phyloP scores from a whole-genome alignment of 768 basidiomycete species.

The Lanmaoa rubissima region DNA sequence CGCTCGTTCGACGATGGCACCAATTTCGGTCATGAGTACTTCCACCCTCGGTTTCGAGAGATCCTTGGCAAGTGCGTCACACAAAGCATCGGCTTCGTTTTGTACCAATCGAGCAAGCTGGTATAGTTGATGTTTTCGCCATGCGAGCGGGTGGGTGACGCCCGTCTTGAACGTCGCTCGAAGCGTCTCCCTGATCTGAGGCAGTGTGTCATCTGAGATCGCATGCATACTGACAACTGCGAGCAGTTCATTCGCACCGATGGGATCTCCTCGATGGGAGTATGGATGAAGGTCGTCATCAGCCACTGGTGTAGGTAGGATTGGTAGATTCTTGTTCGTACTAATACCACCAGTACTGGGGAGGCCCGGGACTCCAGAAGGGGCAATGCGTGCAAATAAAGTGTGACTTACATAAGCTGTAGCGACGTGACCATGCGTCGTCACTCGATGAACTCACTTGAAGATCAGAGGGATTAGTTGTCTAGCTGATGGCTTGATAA shows the following conservation, averaged over 20 bases:
- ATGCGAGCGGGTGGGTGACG: conserved; percentile 49
- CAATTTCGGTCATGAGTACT: conserved; percentile 44
- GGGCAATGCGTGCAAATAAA: too few species aligned
- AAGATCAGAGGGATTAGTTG: too few species aligned
- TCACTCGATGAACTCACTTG: too few species aligned
- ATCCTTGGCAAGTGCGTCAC: conserved; percentile 44
- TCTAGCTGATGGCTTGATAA: too few species aligned
- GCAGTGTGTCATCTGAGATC: background rate
- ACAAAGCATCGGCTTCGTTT: conserved; percentile 56
- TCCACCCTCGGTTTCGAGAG: conserved; percentile 45
- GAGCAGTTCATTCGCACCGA: conserved; percentile 12
- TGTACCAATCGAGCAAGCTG: conserved; percentile 61
- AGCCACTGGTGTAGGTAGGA: too few species aligned
- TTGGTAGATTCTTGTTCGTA: too few species aligned
- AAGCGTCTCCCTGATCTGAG: conserved; percentile 38
- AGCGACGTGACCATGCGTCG: too few species aligned
- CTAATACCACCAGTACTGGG: too few species aligned
- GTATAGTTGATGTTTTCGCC: conserved; percentile 62
- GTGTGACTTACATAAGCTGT: too few species aligned
- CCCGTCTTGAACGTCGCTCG: conserved; percentile 50
- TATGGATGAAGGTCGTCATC: conserved; percentile 19
- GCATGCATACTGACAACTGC: too few species aligned
- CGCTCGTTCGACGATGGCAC: conserved; percentile 40
- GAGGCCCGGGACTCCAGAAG: too few species aligned
- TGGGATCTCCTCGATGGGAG: conserved; percentile 24